Evolutionary conservation across 768 basidiomycete species (phyloP).

Genomic region (Phlebiopsis gigantea): DNA sequence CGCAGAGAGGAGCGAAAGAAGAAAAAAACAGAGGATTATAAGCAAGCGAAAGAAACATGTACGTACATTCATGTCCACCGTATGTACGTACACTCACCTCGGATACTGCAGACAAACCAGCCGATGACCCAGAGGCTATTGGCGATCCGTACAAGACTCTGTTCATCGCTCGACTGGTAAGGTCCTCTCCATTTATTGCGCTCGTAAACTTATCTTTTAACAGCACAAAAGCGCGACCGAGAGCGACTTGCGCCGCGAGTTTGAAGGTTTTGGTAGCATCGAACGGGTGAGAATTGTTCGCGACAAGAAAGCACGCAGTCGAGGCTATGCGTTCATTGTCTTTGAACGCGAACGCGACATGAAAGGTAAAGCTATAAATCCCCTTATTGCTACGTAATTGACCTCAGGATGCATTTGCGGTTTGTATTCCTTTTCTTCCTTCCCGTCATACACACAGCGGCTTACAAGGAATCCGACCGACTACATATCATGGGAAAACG

Average conservation of each 20-base stretch:
- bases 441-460: slow-evolving; percentile 44
- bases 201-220: neutral
- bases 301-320: slow-evolving; percentile 81
- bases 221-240: slow-evolving; percentile 93
- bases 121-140: slow-evolving; percentile 83
- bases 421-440: slow-evolving; percentile 19
- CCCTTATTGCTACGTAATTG: slow-evolving; percentile 13
- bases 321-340: slow-evolving; percentile 95
- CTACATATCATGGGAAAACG: slow-evolving; percentile 94
- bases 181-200: neutral
- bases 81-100: neutral
- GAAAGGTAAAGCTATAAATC: slow-evolving; percentile 66
- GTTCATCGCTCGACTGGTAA: slow-evolving; percentile 89
- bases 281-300: slow-evolving; percentile 92
- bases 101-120: slow-evolving; percentile 70
- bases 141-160: slow-evolving; percentile 99
- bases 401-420: slow-evolving; percentile 17
- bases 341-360: slow-evolving; percentile 98
- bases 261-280: slow-evolving; percentile 91
- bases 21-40: slow-evolving; percentile 69
- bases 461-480: slow-evolving; percentile 98
- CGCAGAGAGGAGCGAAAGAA: slow-evolving; percentile 75
- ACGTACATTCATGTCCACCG: slow-evolving; percentile 27
- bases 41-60: slow-evolving; percentile 84
- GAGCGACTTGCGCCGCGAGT: slow-evolving; percentile 88